These are phyloP conservation scores for Lonicera japonica DNA, from an alignment of 129 eudicot genomes.

Conservation along the genomic window DNA sequence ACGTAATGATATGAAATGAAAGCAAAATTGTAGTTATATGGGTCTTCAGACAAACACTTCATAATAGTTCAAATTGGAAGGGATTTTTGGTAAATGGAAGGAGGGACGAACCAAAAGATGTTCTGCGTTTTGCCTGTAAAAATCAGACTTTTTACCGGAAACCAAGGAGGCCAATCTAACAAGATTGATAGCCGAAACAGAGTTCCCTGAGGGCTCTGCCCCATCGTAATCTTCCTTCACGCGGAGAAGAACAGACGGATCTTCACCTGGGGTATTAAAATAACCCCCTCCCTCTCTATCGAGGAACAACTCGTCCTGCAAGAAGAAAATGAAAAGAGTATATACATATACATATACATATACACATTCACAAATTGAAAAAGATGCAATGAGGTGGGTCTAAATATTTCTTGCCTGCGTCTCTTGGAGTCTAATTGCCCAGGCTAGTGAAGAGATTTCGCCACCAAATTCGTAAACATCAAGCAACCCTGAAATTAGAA, in stretches of 20 bases:
- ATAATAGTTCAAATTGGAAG: background rate
- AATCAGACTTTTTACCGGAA: constrained; percentile 41
- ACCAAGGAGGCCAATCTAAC: constrained; percentile 62
- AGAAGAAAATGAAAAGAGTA: too few species aligned
- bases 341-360: too few species aligned
- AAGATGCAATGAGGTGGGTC: background rate
- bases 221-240: constrained; percentile 98
- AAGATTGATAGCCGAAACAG: constrained; percentile 74
- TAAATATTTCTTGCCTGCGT: constrained; percentile 46
- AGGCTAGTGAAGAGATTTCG: constrained; percentile 54
- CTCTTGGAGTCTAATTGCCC: constrained; percentile 90
- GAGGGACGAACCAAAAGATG: constrained; percentile 56
- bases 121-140: constrained; percentile 57
- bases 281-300: constrained; percentile 89
- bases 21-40: background rate
- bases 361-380: too few species aligned
- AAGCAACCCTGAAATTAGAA: constrained; percentile 68
- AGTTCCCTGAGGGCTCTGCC: constrained; percentile 96
- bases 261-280: constrained; percentile 83
- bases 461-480: constrained; percentile 85
- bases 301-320: constrained; percentile 76
- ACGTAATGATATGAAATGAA: background rate
- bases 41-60: too few species aligned
- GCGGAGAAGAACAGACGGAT: constrained; percentile 84
- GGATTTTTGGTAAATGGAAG: background rate